Evolutionary conservation across 805 yeast species (phyloP).

Genomic region (Pichia gijzeniarum): DNA sequence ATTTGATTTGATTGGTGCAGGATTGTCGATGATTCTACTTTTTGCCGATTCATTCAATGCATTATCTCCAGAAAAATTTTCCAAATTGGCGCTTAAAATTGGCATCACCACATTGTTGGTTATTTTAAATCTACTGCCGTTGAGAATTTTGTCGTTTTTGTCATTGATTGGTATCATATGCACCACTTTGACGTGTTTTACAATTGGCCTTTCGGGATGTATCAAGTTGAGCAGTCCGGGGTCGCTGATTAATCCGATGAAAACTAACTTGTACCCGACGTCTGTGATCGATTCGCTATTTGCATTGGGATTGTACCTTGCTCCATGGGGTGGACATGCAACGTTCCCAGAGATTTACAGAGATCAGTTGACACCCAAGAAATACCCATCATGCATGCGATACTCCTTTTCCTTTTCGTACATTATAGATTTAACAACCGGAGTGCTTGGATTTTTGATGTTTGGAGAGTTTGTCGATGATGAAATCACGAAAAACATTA

Average conservation of each 20-base stretch:
- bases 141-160: constrained; percentile 62
- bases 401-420: constrained; percentile 57
- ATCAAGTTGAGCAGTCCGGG: constrained; percentile 62
- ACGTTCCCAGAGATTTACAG: constrained; percentile 66
- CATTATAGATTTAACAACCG: constrained; percentile 56
- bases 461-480: constrained; percentile 44
- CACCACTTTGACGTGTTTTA: constrained; percentile 56
- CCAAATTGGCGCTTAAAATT: constrained; percentile 35
- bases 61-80: constrained; percentile 36
- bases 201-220: constrained; percentile 59
- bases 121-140: constrained; percentile 57
- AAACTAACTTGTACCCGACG: constrained; percentile 62
- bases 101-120: constrained; percentile 35
- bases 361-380: constrained; percentile 65
- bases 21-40: constrained; percentile 48
- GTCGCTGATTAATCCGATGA: constrained; percentile 57
- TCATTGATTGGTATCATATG: constrained; percentile 66
- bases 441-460: constrained; percentile 58
- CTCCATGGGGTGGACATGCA: constrained; percentile 84
- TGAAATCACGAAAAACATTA: constrained; percentile 45
- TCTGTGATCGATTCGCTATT: constrained; percentile 45
- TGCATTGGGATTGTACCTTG: constrained; percentile 62
- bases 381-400: constrained; percentile 46
- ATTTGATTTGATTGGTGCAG: constrained; percentile 56
- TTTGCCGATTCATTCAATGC: constrained; percentile 55